Evolutionary conservation across 148 eudicot genomes (phyloP).

Genomic region (Simmondsia chinensis): DNA sequence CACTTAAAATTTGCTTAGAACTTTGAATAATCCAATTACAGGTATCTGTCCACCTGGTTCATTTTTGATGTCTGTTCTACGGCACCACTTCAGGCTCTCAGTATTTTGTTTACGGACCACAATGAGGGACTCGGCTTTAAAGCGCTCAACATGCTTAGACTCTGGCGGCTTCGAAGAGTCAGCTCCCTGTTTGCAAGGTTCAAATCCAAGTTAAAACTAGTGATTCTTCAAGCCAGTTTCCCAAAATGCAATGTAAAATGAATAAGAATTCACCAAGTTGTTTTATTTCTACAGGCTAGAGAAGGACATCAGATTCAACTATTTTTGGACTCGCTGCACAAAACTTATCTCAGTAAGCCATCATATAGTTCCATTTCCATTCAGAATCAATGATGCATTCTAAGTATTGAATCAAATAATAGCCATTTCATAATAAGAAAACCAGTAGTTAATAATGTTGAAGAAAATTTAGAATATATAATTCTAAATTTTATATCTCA

Average conservation of each 20-base stretch:
- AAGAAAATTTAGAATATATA: too few species aligned
- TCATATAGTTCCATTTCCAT: too few species aligned
- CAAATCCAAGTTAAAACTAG: constrained; percentile 1
- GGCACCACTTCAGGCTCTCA: constrained; percentile 60
- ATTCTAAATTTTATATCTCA: too few species aligned
- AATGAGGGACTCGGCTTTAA: constrained; percentile 53
- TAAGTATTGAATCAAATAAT: too few species aligned
- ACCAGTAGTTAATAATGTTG: too few species aligned
- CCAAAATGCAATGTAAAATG: neutral
- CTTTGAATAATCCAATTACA: constrained; percentile 20
- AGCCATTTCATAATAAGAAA: too few species aligned
- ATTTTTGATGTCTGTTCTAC: constrained; percentile 83
- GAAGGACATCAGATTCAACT: constrained; percentile 39
- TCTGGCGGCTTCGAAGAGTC: constrained; percentile 94
- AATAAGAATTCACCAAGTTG: neutral
- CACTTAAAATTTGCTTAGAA: too few species aligned
- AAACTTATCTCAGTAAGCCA: constrained; percentile 32
- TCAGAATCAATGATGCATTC: too few species aligned
- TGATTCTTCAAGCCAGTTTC: neutral
- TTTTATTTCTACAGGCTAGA: constrained; percentile 21
- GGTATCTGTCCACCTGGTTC: constrained; percentile 89
- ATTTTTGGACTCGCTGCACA: constrained; percentile 35
- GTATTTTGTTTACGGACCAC: constrained; percentile 48
- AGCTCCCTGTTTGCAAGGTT: constrained; percentile 91
- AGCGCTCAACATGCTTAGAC: constrained; percentile 78